Percentiles rank a stretch among this genome's conserved stretches.
Conservation (phyloP, 2,329 filamentous ascomycete genomes). For the Epichloe bromicola region DNA sequence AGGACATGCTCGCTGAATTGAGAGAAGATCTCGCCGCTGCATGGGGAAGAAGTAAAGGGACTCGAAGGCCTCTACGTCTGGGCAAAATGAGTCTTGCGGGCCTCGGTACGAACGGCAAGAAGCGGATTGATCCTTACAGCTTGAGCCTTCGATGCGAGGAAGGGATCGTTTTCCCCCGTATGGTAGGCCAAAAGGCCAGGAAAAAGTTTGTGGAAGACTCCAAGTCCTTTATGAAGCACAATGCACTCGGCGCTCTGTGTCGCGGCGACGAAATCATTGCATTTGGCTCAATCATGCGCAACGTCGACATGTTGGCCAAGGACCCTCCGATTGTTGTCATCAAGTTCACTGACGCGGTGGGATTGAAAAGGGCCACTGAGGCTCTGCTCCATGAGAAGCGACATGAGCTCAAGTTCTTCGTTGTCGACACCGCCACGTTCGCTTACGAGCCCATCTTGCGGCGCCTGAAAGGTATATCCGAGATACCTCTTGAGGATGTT, state of each 20-base stretch:
- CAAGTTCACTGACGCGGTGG: conserved; percentile 33
- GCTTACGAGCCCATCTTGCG: conserved; percentile 55
- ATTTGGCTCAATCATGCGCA: conserved; percentile 45
- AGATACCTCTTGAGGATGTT: conserved; percentile 42
- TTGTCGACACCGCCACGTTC: conserved; percentile 54
- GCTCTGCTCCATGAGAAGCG: conserved; percentile 18
- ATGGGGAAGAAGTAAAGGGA: not conserved
- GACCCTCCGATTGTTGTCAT: conserved; percentile 35
- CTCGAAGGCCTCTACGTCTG: conserved; percentile 12
- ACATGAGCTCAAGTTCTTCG: conserved; percentile 31
- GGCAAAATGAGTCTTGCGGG: conserved; percentile 15
- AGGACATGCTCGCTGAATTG: conserved; percentile 58
- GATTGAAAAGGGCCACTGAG: conserved; percentile 32
- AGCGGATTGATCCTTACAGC: not conserved
- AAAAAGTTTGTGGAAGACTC: conserved; percentile 34
- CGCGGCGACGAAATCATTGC: conserved; percentile 36
- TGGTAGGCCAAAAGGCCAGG: conserved; percentile 13
- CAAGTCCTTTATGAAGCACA: conserved; percentile 39
- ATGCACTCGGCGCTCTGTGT: conserved; percentile 49
- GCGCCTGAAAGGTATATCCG: conserved; percentile 40
- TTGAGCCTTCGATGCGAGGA: not conserved
- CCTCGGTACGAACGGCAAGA: too few relatives aligned
- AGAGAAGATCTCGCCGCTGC: conserved; percentile 36
- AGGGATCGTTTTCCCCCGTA: not conserved
- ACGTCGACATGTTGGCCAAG: conserved; percentile 30